Evolutionary conservation across 495 filamentous ascomycete genomes (phyloP).

Genomic region (Staphylotrichum tortipilum): DNA sequence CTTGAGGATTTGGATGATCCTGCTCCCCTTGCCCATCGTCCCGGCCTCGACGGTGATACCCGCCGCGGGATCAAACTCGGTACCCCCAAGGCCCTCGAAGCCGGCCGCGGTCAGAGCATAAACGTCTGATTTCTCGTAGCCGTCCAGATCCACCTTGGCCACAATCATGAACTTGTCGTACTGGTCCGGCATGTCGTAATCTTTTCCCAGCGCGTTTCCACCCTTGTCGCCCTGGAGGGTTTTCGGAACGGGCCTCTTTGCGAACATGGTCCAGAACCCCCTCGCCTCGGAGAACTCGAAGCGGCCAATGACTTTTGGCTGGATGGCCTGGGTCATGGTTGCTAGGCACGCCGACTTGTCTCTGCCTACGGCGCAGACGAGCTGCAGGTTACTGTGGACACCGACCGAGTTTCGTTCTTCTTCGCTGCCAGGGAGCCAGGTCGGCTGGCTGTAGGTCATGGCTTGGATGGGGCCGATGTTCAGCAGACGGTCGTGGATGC

Average conservation of each 20-base stretch:
- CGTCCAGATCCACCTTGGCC: constrained; percentile 49
- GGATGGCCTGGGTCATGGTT: constrained; percentile 65
- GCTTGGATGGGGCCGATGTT: constrained; percentile 73
- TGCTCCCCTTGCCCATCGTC: constrained; percentile 59
- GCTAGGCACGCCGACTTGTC: constrained; percentile 62
- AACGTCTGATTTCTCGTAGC: constrained; percentile 49
- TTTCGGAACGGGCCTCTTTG: constrained; percentile 49
- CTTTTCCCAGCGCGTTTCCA: constrained; percentile 38
- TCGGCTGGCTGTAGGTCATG: constrained; percentile 52
- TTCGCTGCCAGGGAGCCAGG: constrained; percentile 34
- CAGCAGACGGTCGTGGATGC: constrained; percentile 63
- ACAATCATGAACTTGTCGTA: constrained; percentile 65
- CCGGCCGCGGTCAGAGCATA: constrained; percentile 53
- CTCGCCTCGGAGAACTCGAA: constrained; percentile 54
- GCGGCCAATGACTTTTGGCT: constrained; percentile 53
- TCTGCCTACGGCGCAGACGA: constrained; percentile 64
- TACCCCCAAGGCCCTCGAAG: constrained; percentile 56
- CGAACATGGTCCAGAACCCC: constrained; percentile 56
- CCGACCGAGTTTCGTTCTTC: constrained; percentile 35
- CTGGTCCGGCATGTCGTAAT: constrained; percentile 44
- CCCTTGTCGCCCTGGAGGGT: constrained; percentile 43
- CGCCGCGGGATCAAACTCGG: constrained; percentile 83
- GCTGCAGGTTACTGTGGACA: constrained; percentile 51
- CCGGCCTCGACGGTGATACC: constrained; percentile 76
- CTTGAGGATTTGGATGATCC: constrained; percentile 75